Percentiles rank a stretch among this genome's conserved stretches.
Evolutionary conservation across 1,284 basidiomycete genomes (phyloP).

Genomic region (Irpex sp.): DNA sequence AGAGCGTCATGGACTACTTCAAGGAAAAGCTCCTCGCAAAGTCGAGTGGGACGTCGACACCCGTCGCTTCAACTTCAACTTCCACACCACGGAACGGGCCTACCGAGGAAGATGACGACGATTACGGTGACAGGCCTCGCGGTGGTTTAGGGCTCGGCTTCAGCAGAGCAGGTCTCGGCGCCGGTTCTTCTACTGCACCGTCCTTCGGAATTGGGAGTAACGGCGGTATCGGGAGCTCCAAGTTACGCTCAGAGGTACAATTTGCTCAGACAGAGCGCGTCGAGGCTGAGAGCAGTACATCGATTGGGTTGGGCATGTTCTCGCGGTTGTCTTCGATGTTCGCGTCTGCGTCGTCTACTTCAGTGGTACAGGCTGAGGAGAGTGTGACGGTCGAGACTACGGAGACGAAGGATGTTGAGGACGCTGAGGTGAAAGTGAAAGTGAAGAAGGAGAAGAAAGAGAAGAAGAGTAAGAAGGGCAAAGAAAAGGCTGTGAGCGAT

Average conservation of each 20-base stretch:
- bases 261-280: not conserved
- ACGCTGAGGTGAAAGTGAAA: not conserved
- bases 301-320: slow-evolving; percentile 7
- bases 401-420: not conserved
- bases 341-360: slow-evolving; percentile 5
- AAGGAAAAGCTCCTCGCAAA: slow-evolving; percentile 32
- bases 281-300: slow-evolving; percentile 1
- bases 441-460: slow-evolving; percentile 5
- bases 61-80: slow-evolving; percentile 2
- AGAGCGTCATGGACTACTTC: slow-evolving; percentile 35
- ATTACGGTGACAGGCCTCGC: slow-evolving; percentile 13
- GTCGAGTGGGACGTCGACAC: slow-evolving; percentile 17
- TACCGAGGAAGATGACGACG: slow-evolving; percentile 7
- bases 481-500: not conserved
- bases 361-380: not conserved
- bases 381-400: slow-evolving; percentile 1
- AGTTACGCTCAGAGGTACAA: slow-evolving; percentile 4
- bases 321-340: slow-evolving; percentile 15
- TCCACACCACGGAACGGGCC: not conserved
- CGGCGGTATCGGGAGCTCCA: slow-evolving; percentile 1
- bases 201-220: not conserved
- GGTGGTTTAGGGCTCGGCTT: slow-evolving; percentile 16
- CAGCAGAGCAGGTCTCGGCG: slow-evolving; percentile 7
- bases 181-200: not conserved
- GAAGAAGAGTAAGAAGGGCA: not conserved